Base-by-base conservation (phyloP, 1,284 basidiomycete genomes). In the Microbotryum intermedium region DNA sequence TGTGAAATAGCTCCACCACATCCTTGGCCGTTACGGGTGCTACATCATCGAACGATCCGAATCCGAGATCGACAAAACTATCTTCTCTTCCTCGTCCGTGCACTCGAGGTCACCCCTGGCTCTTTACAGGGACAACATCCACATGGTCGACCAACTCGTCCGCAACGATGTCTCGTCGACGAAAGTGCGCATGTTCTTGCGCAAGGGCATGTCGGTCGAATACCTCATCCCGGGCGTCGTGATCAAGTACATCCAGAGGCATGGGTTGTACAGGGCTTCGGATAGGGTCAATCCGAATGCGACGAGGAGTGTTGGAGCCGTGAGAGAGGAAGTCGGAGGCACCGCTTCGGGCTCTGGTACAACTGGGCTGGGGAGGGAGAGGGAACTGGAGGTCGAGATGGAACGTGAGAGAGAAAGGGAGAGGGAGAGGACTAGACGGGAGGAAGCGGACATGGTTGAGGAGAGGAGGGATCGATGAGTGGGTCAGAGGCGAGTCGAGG, bases 101-200 rank as follows among this genome's bases (percentile, higher is more conserved):
- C 66, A 69, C 57, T 69, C 66, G 55, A 52, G 68, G 1, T 64
- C 57, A 7, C 63, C 65, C 6, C 57, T 70, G 29, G 63, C 66
- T 1, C 50, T 67, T 20, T 75, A 76, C 55, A 69, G 87, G 60
- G 81, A 85, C 72, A 98, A 97, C 74, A 92, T 98, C 66, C 85
- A 91, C 73, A 84, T 97, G 67, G 88, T 95, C 71, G 86, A 89
- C 59, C 94, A 98, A 76, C 83, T 97, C 57, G 97, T 98, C 69
- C 92, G 97, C 76, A 98, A 98, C 75, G 94, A 99, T 74, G 94
- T 99, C 52, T 94, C 90, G 20, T 90, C 87, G 61, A 95, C 92
- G 29, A 97, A 97, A 79, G 90, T 91, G 61, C 74, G 79, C 29
- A 77, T 98, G 45, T 97, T 97, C 77, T 82, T 98, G 43, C 80